A percentile compares a stretch with the other conserved stretches of the same genome.
Conservation (phyloP, 208 protist genomes). For the Balamuthia mandrillaris region DNA sequence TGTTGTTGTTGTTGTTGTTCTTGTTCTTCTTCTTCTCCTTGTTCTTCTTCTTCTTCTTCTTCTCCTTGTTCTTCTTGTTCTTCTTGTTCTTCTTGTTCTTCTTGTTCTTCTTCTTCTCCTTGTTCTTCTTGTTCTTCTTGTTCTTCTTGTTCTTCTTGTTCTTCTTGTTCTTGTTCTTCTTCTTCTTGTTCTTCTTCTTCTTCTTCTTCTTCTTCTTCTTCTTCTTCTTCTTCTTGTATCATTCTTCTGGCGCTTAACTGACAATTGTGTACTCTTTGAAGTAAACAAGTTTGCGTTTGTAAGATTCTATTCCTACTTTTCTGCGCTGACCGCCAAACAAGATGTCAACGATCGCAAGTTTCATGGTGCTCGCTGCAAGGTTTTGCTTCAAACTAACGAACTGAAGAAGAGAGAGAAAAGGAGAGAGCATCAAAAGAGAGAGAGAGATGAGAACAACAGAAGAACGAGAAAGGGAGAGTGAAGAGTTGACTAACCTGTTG, state of each 20-base stretch:
- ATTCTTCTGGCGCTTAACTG: neutral
- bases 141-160: too few species aligned
- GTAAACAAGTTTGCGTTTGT: constrained; percentile 27
- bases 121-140: too few species aligned
- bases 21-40: too few species aligned
- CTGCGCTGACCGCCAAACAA: neutral
- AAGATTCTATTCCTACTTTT: constrained; percentile 9
- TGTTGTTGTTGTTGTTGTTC: too few species aligned
- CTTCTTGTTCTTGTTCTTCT: too few species aligned
- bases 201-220: neutral
- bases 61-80: too few species aligned
- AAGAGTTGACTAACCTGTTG: too few species aligned
- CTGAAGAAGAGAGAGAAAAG: neutral
- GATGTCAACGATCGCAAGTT: neutral
- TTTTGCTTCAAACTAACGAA: neutral
- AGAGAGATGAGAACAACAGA: neutral
- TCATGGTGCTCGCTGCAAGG: constrained; percentile 1
- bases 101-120: too few species aligned
- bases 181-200: too few species aligned
- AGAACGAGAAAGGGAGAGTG: neutral
- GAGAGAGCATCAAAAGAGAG: neutral
- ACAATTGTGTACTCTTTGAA: neutral
- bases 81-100: too few species aligned
- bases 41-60: too few species aligned
- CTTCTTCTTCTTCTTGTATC: neutral